Percentiles rank a stretch among this genome's conserved stretches.
These are phyloP conservation scores for Juglanconis oblonga DNA, from an alignment of 2,329 filamentous ascomycete species.

Conservation along the genomic window DNA sequence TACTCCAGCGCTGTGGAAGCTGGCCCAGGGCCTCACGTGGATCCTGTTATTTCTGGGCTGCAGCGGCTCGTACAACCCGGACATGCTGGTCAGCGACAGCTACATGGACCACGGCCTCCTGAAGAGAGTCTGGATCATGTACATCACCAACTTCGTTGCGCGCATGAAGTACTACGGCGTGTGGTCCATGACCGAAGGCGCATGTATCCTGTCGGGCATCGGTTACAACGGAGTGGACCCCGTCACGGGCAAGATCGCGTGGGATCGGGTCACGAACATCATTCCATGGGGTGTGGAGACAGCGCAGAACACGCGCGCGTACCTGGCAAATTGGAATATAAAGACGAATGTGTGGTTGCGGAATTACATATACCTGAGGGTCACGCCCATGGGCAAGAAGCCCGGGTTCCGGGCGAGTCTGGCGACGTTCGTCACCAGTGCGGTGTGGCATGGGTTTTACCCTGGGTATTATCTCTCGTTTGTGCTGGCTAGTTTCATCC, in stretches of 20 bases:
- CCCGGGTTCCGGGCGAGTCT: constrained; percentile 92
- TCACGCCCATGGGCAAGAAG: constrained; percentile 93
- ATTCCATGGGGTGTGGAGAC: constrained; percentile 80
- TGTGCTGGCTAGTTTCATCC: constrained; percentile 82
- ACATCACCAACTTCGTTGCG: constrained; percentile 79
- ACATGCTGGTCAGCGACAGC: constrained; percentile 60
- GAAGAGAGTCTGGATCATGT: constrained; percentile 72
- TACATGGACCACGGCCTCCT: constrained; percentile 68
- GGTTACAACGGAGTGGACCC: constrained; percentile 93
- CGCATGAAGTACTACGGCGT: constrained; percentile 96
- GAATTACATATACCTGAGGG: constrained; percentile 92
- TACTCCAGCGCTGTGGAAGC: constrained; percentile 78
- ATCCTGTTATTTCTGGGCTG: constrained; percentile 75
- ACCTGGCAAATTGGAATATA: constrained; percentile 94
- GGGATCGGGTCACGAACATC: constrained; percentile 89
- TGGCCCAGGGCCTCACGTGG: constrained; percentile 71
- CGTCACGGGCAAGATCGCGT: constrained; percentile 78
- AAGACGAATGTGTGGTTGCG: constrained; percentile 97
- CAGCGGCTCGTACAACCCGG: constrained; percentile 61
- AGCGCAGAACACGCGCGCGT: constrained; percentile 90
- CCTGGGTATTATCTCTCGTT: constrained; percentile 95
- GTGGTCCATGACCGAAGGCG: constrained; percentile 88
- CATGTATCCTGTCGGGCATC: constrained; percentile 89
- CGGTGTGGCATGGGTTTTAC: constrained; percentile 97
- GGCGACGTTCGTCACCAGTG: constrained; percentile 90